Evolutionary conservation across 345 rosid genomes (phyloP).

Genomic region (Linum usitatissimum): DNA sequence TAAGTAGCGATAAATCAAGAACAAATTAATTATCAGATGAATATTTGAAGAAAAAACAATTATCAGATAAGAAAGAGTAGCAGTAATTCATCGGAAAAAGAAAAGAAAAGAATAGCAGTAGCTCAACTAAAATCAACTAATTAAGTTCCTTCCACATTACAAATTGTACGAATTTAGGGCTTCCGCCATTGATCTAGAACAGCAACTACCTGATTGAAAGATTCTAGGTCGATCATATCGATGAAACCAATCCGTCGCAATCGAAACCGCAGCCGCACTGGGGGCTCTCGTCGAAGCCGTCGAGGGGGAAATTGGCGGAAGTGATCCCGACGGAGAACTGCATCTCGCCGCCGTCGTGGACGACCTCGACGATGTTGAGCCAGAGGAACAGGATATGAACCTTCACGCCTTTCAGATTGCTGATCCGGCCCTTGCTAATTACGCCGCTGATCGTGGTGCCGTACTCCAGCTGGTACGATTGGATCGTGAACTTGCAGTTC

Average conservation of each 20-base stretch:
- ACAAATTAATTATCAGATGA: no score
- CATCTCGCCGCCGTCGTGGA: constrained; percentile 29
- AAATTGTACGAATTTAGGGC: no score
- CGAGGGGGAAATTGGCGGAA: constrained; percentile 38
- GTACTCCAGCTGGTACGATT: constrained; percentile 48
- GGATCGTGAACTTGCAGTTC: constrained; percentile 38
- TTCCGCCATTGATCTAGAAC: no score
- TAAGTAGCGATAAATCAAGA: no score
- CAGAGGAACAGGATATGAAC: constrained; percentile 51
- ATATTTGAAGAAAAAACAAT: no score
- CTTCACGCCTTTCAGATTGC: constrained; percentile 33
- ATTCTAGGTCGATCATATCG: no score
- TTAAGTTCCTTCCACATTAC: no score
- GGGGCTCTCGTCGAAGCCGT: constrained; percentile 33
- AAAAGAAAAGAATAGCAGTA: no score
- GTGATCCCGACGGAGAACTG: constrained; percentile 58
- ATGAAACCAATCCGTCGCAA: constrained; percentile 16
- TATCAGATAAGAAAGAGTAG: no score
- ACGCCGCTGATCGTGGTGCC: constrained; percentile 40
- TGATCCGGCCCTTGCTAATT: constrained; percentile 30
- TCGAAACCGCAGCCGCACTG: constrained; percentile 42
- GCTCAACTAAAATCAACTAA: no score
- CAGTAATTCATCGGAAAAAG: no score
- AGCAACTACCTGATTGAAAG: no score
- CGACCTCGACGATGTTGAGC: constrained; percentile 42